A percentile compares a stretch with the other conserved stretches of the same genome.
These are phyloP conservation scores for Acacia acuminata DNA, from an alignment of 306 rosid genomes.

Conservation along the genomic window DNA sequence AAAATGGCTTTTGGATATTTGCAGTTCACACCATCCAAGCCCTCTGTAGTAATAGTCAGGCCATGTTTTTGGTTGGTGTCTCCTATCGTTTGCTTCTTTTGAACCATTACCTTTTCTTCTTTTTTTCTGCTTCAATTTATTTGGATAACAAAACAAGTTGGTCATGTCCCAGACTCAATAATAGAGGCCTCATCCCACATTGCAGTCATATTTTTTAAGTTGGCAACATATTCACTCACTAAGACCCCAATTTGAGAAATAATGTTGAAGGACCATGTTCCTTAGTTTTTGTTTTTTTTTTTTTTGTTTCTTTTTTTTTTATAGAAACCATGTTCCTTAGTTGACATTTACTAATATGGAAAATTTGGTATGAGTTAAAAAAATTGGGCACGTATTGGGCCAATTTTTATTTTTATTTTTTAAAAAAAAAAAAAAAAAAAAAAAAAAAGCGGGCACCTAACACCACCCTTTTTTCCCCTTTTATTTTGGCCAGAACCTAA, in stretches of 20 bases:
- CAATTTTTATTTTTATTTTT: too few species aligned
- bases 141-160: not conserved
- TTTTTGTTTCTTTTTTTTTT: too few species aligned
- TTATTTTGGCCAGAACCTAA: not conserved
- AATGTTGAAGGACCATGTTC: not conserved
- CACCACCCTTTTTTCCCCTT: not conserved
- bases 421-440: not conserved
- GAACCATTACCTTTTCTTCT: not conserved
- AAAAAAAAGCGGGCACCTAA: not conserved
- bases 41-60: too few species aligned
- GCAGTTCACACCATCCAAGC: too few species aligned
- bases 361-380: not conserved
- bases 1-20: not conserved
- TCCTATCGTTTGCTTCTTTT: not conserved
- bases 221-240: not conserved
- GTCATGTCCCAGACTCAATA: not conserved
- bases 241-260: not conserved
- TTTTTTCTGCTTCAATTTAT: not conserved
- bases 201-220: not conserved
- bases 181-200: not conserved
- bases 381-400: not conserved
- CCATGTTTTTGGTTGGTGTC: not conserved
- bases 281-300: too few species aligned
- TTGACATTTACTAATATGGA: not conserved
- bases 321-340: not conserved